A percentile compares a stretch with the other conserved stretches of the same genome.
Conservation (phyloP, 352 stramenopile genomes). For the Globisporangium takayamanum region DNA sequence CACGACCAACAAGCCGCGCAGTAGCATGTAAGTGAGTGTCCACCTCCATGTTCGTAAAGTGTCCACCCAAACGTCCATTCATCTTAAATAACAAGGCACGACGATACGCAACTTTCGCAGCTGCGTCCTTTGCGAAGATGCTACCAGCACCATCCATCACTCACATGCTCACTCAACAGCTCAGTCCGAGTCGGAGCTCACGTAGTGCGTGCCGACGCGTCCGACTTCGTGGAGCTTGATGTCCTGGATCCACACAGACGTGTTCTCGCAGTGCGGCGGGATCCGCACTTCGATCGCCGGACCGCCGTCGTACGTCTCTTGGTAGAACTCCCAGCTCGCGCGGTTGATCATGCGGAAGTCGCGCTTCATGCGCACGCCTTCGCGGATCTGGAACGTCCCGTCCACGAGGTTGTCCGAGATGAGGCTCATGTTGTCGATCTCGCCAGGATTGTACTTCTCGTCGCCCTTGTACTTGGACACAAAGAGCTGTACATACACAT, state of each 20-base stretch:
- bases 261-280: conserved; percentile 43
- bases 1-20: too few species aligned
- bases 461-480: conserved; percentile 69
- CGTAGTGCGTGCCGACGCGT: conserved; percentile 62
- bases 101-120: too few species aligned
- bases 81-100: too few species aligned
- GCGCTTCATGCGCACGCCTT: conserved; percentile 51
- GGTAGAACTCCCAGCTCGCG: conserved; percentile 71
- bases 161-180: neutral
- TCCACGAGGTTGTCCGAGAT: conserved; percentile 61
- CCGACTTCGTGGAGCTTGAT: conserved; percentile 46
- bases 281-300: conserved; percentile 68
- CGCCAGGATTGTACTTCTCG: conserved; percentile 41
- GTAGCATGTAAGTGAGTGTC: too few species aligned
- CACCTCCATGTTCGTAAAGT: too few species aligned
- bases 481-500: conserved; percentile 25
- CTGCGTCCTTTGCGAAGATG: too few species aligned
- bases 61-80: too few species aligned
- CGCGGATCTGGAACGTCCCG: conserved; percentile 63
- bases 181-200: conserved; percentile 37
- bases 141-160: neutral
- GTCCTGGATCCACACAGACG: conserved; percentile 37
- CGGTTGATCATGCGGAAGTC: conserved; percentile 81
- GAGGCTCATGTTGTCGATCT: conserved; percentile 69
- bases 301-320: conserved; percentile 58